Evolutionary conservation across 192 early-diverging fungal species (phyloP), one percentile per base, ranked within the genome.

Genomic region (Paraglomus brasilianum): DNA sequence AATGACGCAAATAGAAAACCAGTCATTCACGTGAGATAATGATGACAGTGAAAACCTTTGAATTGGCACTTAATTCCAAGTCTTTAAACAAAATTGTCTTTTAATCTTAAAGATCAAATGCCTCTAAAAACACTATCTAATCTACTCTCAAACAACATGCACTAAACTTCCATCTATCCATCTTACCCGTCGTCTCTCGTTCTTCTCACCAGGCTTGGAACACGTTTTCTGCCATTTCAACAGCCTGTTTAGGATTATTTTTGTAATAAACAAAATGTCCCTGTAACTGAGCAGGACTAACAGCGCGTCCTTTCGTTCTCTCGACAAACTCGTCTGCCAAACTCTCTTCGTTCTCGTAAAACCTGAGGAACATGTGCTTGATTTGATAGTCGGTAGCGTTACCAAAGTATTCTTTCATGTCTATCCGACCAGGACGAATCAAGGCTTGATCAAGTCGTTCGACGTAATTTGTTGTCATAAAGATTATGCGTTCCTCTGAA

Each of bases 261-360:
- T 95, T 91, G 57, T 86, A 85, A 42, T 89, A 77, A 8, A 96
- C 93, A 88, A 98, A 98, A 79, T 98, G 97, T 4, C 97, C 97
- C 79, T 98, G 97, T 40, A 98, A 73, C 67, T 83, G 83, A 0
- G 95, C 95, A 5, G 94, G 92, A 76, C 92, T 94, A 40, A 93
- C 82, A 5, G 72, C 65, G 44, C 83, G 76, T 39, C 81, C 82
- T 21, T 74, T 67, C 11, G 88, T 60, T 22, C 64, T 74, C 2
- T 77, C 56, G 1, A 91, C 87, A 86, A 98, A 97, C 59, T 70
- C 51, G 2, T 90, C 82, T 8, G 89, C 94, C 64, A 93, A 73
- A 14, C 68, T 73, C 0, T 72, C 40, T 40, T 82, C 52, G 7
- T 83, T 81, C 8, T 76, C 78, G 74, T 92, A 95, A 75, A 95